Base-by-base conservation (phyloP, 2,329 filamentous ascomycete genomes). In the Stemphylium beticola region DNA sequence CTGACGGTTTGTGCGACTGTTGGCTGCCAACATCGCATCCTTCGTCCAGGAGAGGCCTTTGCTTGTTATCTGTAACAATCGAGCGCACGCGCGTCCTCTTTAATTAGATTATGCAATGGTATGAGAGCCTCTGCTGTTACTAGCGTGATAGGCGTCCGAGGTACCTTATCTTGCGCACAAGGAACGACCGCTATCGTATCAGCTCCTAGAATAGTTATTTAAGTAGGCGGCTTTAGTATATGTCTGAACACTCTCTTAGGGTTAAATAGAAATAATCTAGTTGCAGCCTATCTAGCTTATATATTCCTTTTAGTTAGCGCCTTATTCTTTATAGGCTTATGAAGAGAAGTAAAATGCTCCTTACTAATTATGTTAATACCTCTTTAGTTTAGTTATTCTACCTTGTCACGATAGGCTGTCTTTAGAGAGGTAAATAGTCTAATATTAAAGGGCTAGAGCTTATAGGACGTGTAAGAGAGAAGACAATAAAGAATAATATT, bases 271-370 rank as follows among this genome's bases (percentile, higher is more conserved):
- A 61, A 67, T 17, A 71, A 55, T 24, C 70, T 61, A 45, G 55
- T 60, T 24, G 57, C 65, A 51, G 64, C 57, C 58, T 45, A 74
- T 2, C 58, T 66, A 12, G 65, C 47, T 12, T 44, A 54, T 47
- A 74, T 74, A 48, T 74, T 76, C 55, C 59, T 71, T 17, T 36
- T 24, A 5, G 61, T 71, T 14, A 71, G 50, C 14, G 64, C 68
- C 36, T 17, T 59, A 31, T 60, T 49, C 37, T 62, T 58, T 34
- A 65, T 65, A 53, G 56, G 62, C 24, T 41, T 64, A 43, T 67
- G 70, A 0, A 69, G 55, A 20, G 33, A 58, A 7, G 57, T 55
- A 8, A 66, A 56, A 49, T 63, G 62, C 59, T 58, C 53, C 39
- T 62, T 60, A 33, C 61, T 42, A 15, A 62, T 31, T 22, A 29